Percentiles rank a stretch among this genome's conserved stretches.
These are phyloP conservation scores for Musa balbisiana DNA, from an alignment of 202 grass and related monocot species.

Conservation along the genomic window DNA sequence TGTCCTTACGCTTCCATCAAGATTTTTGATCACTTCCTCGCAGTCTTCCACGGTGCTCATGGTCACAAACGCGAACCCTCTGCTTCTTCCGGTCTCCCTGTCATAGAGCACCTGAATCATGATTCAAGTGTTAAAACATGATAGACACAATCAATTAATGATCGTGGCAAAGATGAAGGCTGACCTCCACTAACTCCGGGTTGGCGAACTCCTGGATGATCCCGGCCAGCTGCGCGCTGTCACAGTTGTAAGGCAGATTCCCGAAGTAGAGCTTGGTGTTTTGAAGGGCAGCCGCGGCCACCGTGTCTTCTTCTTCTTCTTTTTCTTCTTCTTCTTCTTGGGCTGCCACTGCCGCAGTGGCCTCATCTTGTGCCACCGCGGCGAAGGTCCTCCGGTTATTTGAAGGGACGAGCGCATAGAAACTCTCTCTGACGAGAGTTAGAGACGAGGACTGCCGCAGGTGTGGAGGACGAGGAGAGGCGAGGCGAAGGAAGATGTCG, in stretches of 20 bases:
- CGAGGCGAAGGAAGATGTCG: constrained; percentile 20
- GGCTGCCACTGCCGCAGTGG: constrained; percentile 17
- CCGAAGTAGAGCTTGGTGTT: constrained; percentile 85
- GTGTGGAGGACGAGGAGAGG: constrained; percentile 17
- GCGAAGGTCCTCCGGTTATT: constrained; percentile 16
- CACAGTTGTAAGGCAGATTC: constrained; percentile 90
- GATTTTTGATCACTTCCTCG: constrained; percentile 67
- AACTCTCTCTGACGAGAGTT: constrained; percentile 11
- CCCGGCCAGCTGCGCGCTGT: constrained; percentile 79
- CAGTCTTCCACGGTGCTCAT: constrained; percentile 78
- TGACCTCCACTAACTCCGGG: constrained; percentile 96
- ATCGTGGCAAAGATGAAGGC: not conserved
- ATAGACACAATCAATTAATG: not conserved
- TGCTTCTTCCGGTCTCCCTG: constrained; percentile 67
- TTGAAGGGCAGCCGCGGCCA: constrained; percentile 1
- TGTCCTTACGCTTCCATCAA: constrained; percentile 61
- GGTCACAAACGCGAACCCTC: constrained; percentile 93
- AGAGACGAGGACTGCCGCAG: not conserved
- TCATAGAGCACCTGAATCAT: constrained; percentile 70
- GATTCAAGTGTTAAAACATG: not conserved
- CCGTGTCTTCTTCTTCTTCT: constrained; percentile 3
- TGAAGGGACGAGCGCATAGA: not conserved
- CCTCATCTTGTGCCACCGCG: constrained; percentile 52
- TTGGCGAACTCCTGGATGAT: constrained; percentile 69
- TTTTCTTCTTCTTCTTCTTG: constrained; percentile 7